Conservation (phyloP, 192 early-diverging fungal genomes). For the Podila epigama region DNA sequence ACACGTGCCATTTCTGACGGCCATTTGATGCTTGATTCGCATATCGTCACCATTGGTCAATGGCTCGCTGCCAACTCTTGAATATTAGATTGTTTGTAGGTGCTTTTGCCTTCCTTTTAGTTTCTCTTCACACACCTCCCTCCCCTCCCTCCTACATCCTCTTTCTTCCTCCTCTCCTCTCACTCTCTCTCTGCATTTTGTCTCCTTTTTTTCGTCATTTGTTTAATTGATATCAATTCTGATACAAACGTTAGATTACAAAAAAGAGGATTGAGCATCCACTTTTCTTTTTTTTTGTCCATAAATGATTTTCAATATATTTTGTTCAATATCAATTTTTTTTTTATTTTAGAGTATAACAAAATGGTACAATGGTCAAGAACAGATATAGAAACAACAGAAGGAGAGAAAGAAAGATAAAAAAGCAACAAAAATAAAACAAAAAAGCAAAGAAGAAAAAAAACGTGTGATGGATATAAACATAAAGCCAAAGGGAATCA, state of each 20-base stretch:
- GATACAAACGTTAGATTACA: no score
- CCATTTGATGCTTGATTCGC: constrained; percentile 35
- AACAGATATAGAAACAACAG: constrained; percentile 3
- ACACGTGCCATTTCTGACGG: no score
- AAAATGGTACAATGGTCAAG: background rate
- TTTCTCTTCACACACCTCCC: no score
- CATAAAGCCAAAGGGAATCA: background rate
- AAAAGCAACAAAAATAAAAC: background rate
- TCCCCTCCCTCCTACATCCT: background rate
- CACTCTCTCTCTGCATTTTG: background rate
- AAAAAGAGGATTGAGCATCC: constrained; percentile 7
- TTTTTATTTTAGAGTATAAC: background rate
- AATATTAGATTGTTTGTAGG: background rate
- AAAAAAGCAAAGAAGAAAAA: background rate
- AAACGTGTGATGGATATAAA: background rate
- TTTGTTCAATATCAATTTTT: background rate
- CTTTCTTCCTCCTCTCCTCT: background rate
- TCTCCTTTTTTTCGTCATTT: background rate
- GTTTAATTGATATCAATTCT: no score
- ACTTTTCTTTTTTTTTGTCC: constrained; percentile 11
- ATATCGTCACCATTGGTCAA: constrained; percentile 31
- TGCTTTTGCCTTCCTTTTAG: background rate
- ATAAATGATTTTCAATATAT: background rate
- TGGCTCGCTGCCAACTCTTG: constrained; percentile 22
- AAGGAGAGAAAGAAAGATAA: background rate